phyloP scores from a whole-genome alignment of 23 red algal species.

The Gracilariopsis chorda region DNA sequence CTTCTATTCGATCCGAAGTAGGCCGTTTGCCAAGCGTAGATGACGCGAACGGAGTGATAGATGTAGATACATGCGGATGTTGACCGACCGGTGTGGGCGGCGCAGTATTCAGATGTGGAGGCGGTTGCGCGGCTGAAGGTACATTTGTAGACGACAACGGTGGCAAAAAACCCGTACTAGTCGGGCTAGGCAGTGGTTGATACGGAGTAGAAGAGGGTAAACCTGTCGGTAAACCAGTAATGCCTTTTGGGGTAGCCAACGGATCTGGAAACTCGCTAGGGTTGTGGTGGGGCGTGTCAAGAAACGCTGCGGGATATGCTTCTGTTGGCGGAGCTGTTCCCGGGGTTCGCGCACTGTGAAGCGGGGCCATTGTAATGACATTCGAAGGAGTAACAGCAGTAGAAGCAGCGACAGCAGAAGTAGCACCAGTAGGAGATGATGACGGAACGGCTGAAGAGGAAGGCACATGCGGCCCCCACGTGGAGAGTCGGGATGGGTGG shows the following conservation, averaged over 20 bases:
- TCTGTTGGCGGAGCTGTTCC: neutral
- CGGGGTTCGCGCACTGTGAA: neutral
- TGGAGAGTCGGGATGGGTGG: neutral
- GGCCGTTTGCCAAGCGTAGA: conserved; percentile 11
- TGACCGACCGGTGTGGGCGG: neutral
- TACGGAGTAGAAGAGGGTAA: neutral
- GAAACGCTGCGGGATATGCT: neutral
- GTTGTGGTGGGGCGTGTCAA: neutral
- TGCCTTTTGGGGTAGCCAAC: conserved; percentile 35
- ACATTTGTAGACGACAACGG: neutral
- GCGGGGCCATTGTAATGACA: neutral
- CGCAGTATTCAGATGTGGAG: neutral
- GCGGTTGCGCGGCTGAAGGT: neutral
- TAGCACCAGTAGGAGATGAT: neutral
- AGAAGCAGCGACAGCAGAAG: neutral
- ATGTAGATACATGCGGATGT: too few relatives aligned
- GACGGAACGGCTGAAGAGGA: neutral
- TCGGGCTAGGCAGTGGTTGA: conserved; percentile 23
- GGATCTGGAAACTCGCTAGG: neutral
- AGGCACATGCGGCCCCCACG: neutral
- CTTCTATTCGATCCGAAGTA: conserved; percentile 27
- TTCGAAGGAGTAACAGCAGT: neutral
- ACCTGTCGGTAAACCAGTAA: neutral
- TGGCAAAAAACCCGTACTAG: neutral
- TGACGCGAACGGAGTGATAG: neutral